phyloP scores from a whole-genome alignment of 2,329 filamentous ascomycete species.

The Lachnellula arida region DNA sequence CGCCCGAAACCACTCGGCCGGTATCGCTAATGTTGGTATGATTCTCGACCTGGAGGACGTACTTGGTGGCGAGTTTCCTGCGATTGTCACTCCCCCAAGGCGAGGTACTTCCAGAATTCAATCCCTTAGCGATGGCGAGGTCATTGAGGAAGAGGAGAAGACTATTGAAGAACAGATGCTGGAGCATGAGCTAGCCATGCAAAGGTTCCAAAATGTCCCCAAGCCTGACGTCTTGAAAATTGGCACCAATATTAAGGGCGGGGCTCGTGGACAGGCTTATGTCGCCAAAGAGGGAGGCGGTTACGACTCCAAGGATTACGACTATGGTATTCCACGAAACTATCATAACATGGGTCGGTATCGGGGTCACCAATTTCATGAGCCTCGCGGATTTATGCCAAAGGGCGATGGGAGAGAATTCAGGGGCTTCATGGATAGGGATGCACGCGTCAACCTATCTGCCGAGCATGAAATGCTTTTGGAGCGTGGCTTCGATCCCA shows the following conservation, averaged over 20 bases:
- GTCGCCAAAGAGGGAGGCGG: background rate
- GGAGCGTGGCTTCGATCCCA: background rate
- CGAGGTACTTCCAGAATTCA: background rate
- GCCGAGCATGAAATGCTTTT: background rate
- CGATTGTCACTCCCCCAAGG: background rate
- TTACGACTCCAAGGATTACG: background rate
- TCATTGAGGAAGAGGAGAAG: slow-evolving; percentile 1
- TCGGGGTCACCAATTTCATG: background rate
- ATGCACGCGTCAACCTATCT: no score
- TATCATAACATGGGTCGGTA: background rate
- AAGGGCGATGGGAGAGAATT: no score
- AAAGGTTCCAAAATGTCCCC: slow-evolving; percentile 12
- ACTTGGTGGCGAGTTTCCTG: background rate
- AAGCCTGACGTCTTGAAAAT: slow-evolving; percentile 17
- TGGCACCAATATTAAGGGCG: slow-evolving; percentile 16
- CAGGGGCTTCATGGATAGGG: no score
- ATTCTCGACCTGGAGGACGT: slow-evolving; percentile 8
- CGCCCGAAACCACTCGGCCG: background rate
- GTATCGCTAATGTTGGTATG: slow-evolving; percentile 11
- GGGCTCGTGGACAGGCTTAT: slow-evolving; percentile 18
- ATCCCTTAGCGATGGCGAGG: background rate
- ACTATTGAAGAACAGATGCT: slow-evolving; percentile 12
- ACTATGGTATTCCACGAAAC: background rate
- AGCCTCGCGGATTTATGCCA: background rate
- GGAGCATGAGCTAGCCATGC: slow-evolving; percentile 9